Base-by-base conservation (phyloP, 257 asterid genomes). In the Solanum lycopersicoides region DNA sequence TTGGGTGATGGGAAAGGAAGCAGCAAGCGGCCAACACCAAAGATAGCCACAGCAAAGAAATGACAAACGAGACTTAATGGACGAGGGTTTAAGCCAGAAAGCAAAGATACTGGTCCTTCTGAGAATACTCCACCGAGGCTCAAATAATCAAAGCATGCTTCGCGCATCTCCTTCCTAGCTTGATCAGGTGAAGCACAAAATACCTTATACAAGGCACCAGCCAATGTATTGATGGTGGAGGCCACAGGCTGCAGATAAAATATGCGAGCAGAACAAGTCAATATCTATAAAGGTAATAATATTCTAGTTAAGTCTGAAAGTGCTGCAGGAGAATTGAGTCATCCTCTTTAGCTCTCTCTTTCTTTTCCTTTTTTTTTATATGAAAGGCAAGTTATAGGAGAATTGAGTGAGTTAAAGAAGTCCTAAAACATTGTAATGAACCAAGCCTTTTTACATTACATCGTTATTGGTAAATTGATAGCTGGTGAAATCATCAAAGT, bases 91-190 rank as follows among this genome's bases (percentile, higher is more conserved):
- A 93, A 87, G 45, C 94, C 94, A 4, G 95, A 93, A 79, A 93
- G 94, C 90, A 93, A 45, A 83, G 95, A 87, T 37, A 93, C 91
- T 2, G 95, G 95, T 23, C 95, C 95, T 3, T 41, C 83, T 25
- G 95, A 91, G 90, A 88, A 93, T 44, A 93, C 89, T 53, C 95
- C 93, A 69, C 95, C 95, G 5, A 93, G 92, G 85, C 94, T 93
- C 89, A 93, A 72, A 84, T 93, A 93, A 86, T 92, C 93, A 35
- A 93, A 93, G 88, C 95, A 93, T 39, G 94, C 95, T 50, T 92
- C 92, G 16, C 95, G 92, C 95, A 93, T 93, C 86, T 93, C 95
- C 75, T 86, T 91, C 86, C 93, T 91, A 90, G 95, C 95, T 89
- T 89, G 92, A 86, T 93, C 95, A 41, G 94, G 89, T 37, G 95